phyloP scores from a whole-genome alignment of 2,329 filamentous ascomycete genomes.

The Albifimbria verrucaria region DNA sequence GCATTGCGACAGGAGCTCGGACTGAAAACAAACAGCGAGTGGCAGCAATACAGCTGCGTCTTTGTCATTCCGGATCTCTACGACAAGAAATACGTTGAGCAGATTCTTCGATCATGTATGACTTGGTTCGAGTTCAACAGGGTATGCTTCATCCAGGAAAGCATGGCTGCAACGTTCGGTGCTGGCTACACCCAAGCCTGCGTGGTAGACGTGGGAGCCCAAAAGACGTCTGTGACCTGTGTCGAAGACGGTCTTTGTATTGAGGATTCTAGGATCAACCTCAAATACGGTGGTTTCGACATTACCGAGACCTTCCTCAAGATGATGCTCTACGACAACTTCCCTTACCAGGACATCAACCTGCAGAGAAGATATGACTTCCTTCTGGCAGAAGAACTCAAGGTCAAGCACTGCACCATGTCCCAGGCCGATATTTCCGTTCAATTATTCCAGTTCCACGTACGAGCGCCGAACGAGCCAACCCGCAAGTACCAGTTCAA shows the following conservation, averaged over 20 bases:
- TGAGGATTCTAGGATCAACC: conserved; percentile 90
- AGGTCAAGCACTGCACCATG: conserved; percentile 89
- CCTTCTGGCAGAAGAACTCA: conserved; percentile 89
- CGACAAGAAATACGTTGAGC: conserved; percentile 87
- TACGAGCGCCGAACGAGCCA: conserved; percentile 81
- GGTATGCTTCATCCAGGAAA: conserved; percentile 94
- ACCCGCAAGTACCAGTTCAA: conserved; percentile 95
- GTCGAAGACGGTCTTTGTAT: conserved; percentile 95
- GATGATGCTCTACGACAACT: conserved; percentile 96
- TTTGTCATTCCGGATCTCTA: conserved; percentile 96
- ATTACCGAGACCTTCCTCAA: conserved; percentile 93
- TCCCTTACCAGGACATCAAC: conserved; percentile 94
- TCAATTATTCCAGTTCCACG: conserved; percentile 84
- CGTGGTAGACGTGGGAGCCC: conserved; percentile 92
- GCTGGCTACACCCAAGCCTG: conserved; percentile 92
- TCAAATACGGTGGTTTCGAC: conserved; percentile 91
- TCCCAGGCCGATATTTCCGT: conserved; percentile 86
- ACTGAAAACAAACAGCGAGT: conserved; percentile 72
- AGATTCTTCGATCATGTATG: conserved; percentile 80
- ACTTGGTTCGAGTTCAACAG: conserved; percentile 85
- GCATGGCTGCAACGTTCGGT: conserved; percentile 89
- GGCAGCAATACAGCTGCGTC: conserved; percentile 92
- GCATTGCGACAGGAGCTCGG: conserved; percentile 84
- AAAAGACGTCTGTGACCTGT: conserved; percentile 96
- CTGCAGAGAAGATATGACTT: conserved; percentile 87